Evolutionary conservation across 352 stramenopile genomes (phyloP).

Genomic region (Phytophthora vignae): DNA sequence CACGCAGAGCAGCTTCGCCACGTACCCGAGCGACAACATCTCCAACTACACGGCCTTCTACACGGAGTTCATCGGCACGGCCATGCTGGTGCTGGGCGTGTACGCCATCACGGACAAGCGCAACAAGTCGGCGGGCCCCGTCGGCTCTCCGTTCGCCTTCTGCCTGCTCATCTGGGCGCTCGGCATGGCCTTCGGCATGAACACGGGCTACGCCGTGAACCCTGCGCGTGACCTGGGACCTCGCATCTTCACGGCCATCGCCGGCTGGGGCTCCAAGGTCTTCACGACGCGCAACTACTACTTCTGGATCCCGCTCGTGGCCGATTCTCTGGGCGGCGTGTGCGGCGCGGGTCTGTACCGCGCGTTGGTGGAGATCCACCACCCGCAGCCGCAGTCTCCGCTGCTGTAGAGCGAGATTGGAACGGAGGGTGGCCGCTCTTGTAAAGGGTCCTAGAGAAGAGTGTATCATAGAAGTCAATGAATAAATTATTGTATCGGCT

Average conservation of each 20-base stretch:
- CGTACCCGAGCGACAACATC: conserved; percentile 49
- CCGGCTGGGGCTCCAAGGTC: conserved; percentile 52
- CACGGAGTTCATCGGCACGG: conserved; percentile 54
- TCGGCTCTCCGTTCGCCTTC: conserved; percentile 41
- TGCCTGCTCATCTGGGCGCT: conserved; percentile 57
- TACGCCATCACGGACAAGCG: conserved; percentile 50
- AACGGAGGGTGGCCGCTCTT: background rate
- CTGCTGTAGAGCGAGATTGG: background rate
- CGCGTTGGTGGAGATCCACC: conserved; percentile 50
- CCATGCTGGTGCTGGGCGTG: conserved; percentile 52
- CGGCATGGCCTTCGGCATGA: conserved; percentile 64
- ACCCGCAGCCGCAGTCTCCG: conserved; percentile 35
- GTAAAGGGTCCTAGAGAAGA: too few species aligned
- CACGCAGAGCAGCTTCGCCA: conserved; percentile 44
- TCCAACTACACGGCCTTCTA: conserved; percentile 52
- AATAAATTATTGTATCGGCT: too few species aligned
- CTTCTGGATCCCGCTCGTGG: conserved; percentile 65
- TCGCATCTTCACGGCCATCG: conserved; percentile 41
- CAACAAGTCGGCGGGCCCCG: conserved; percentile 43
- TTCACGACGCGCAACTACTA: conserved; percentile 52
- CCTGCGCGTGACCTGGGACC: conserved; percentile 56
- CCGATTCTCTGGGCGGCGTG: conserved; percentile 31
- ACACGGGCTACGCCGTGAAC: conserved; percentile 62
- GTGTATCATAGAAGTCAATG: too few species aligned
- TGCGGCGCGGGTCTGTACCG: conserved; percentile 44